Percentiles rank a stretch among this genome's conserved stretches.
Conservation (phyloP, 768 basidiomycete genomes). For the Mycena capillaripes region DNA sequence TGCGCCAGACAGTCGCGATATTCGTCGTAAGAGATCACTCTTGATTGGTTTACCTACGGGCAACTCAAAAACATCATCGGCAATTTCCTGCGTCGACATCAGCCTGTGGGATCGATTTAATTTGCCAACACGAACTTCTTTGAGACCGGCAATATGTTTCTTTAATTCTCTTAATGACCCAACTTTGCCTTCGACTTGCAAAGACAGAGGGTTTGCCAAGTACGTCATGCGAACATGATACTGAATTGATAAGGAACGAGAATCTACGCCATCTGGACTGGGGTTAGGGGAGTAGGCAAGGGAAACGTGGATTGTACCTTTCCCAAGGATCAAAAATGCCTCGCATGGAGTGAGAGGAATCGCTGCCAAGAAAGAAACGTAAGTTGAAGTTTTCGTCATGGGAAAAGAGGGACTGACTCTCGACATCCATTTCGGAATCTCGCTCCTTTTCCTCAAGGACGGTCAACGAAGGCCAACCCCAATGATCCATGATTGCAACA, state of each 20-base stretch:
- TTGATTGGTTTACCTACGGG: constrained; percentile 60
- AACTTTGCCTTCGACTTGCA: constrained; percentile 72
- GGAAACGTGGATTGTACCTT: constrained; percentile 56
- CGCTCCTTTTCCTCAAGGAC: constrained; percentile 64
- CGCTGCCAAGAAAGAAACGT: constrained; percentile 50
- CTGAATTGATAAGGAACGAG: constrained; percentile 69
- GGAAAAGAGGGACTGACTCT: constrained; percentile 57
- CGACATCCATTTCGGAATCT: constrained; percentile 62
- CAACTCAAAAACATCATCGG: constrained; percentile 54
- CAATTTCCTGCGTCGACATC: constrained; percentile 52
- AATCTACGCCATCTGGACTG: constrained; percentile 71
- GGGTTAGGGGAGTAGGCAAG: constrained; percentile 3
- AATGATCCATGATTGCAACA: constrained; percentile 72
- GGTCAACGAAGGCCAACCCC: constrained; percentile 77
- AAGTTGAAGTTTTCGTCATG: background rate
- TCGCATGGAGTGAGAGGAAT: constrained; percentile 70
- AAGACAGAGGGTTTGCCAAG: constrained; percentile 64
- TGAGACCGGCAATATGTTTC: constrained; percentile 62
- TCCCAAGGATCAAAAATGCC: constrained; percentile 80
- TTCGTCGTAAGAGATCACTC: constrained; percentile 65
- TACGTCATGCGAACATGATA: constrained; percentile 77
- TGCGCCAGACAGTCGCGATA: constrained; percentile 79
- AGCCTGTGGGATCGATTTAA: background rate
- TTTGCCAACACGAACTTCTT: constrained; percentile 55
- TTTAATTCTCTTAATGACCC: constrained; percentile 63